Evolutionary conservation across 2,329 filamentous ascomycete genomes (phyloP).

Genomic region (Cercospora sp.): DNA sequence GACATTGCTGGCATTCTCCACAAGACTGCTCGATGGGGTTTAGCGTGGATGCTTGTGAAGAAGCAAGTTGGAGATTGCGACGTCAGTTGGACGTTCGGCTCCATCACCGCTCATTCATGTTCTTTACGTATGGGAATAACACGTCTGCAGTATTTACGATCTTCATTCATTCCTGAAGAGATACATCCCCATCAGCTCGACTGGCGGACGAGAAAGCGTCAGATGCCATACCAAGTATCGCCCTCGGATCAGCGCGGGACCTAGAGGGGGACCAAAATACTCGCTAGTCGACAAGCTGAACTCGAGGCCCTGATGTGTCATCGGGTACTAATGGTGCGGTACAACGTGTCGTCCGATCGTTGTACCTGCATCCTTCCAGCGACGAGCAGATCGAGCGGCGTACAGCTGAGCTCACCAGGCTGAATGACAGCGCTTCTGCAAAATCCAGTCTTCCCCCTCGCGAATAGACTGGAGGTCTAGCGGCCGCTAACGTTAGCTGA

Average conservation of each 20-base stretch:
- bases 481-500: background rate
- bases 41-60: background rate
- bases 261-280: background rate
- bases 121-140: background rate
- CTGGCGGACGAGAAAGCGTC: background rate
- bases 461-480: background rate
- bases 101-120: background rate
- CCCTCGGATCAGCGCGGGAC: background rate
- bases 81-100: background rate
- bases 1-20: conserved; percentile 3
- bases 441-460: background rate
- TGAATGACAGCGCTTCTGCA: background rate
- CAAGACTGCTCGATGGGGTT: background rate
- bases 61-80: background rate
- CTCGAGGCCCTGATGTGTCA: background rate
- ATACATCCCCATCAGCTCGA: background rate
- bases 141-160: background rate
- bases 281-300: background rate
- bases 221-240: background rate
- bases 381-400: background rate
- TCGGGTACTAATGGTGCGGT: background rate
- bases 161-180: background rate
- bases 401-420: background rate
- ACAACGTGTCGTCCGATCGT: background rate
- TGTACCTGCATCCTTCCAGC: background rate